These are phyloP conservation scores for Croton laevigatus DNA, from an alignment of 441 rosid species.

Conservation along the genomic window DNA sequence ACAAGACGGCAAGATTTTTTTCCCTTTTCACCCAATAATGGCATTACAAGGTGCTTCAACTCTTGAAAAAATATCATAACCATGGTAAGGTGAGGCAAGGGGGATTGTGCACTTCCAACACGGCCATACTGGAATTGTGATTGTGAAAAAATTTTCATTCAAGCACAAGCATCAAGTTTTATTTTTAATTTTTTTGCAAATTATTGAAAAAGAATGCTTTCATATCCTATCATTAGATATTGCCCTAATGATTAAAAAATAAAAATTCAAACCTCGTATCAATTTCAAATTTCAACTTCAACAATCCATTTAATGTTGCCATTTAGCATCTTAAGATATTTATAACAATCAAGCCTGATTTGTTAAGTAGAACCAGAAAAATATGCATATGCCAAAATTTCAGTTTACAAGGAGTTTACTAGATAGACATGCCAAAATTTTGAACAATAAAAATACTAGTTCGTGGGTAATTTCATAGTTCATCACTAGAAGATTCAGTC, in stretches of 20 bases:
- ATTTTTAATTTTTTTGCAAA: background rate
- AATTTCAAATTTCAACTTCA: background rate
- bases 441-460: too few relatives aligned
- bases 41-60: background rate
- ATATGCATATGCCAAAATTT: too few relatives aligned
- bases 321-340: background rate
- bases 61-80: background rate
- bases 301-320: background rate
- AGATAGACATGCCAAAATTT: too few relatives aligned
- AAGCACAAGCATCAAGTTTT: background rate
- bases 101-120: background rate
- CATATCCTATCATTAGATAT: background rate
- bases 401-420: too few relatives aligned
- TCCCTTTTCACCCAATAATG: background rate
- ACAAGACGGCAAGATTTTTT: too few relatives aligned
- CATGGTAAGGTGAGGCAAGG: background rate
- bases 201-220: background rate
- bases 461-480: too few relatives aligned
- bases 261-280: background rate
- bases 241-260: background rate
- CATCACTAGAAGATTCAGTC: too few relatives aligned
- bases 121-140: background rate
- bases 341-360: too few relatives aligned
- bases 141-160: background rate
- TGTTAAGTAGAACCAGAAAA: background rate